Conservation (phyloP, 352 stramenopile species). For the Pythium monospermum region DNA sequence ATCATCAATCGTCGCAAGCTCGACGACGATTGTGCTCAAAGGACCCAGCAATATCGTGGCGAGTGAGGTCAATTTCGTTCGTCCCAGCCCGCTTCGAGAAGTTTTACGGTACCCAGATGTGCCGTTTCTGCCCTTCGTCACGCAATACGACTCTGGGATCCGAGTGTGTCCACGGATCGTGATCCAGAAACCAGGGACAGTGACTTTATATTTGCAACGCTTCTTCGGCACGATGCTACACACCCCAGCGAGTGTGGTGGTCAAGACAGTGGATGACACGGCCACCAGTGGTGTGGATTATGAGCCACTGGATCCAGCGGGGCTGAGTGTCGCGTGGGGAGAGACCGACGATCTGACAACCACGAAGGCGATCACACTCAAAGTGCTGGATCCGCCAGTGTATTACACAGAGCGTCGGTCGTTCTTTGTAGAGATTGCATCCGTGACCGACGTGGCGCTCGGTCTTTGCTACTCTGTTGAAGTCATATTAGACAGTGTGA, state of each 20-base stretch:
- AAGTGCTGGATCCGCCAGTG: slow-evolving; percentile 29
- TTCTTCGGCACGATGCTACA: slow-evolving; percentile 34
- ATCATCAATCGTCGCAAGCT: slow-evolving; percentile 26
- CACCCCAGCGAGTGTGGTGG: slow-evolving; percentile 19
- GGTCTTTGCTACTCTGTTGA: slow-evolving; percentile 41
- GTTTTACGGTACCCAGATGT: slow-evolving; percentile 37
- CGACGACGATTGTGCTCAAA: slow-evolving; percentile 37
- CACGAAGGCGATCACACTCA: slow-evolving; percentile 36
- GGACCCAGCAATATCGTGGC: slow-evolving; percentile 32
- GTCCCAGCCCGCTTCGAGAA: slow-evolving; percentile 21
- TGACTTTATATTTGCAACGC: slow-evolving; percentile 46
- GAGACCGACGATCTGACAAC: slow-evolving; percentile 20
- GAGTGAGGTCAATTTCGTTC: slow-evolving; percentile 55
- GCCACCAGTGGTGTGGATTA: slow-evolving; percentile 52
- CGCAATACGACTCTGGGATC: slow-evolving; percentile 43
- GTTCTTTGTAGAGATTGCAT: slow-evolving; percentile 47
- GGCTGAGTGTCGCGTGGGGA: slow-evolving; percentile 26
- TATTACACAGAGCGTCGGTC: slow-evolving; percentile 35
- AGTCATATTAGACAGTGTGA: slow-evolving; percentile 31
- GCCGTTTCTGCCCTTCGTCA: slow-evolving; percentile 44
- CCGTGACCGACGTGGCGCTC: slow-evolving; percentile 34
- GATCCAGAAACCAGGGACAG: slow-evolving; percentile 23
- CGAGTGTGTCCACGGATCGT: slow-evolving; percentile 44
- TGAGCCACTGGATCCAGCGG: slow-evolving; percentile 20
- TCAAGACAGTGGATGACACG: slow-evolving; percentile 46